Base-by-base conservation (phyloP, 2,329 filamentous ascomycete species). In the Keithomyces neogunnii region DNA sequence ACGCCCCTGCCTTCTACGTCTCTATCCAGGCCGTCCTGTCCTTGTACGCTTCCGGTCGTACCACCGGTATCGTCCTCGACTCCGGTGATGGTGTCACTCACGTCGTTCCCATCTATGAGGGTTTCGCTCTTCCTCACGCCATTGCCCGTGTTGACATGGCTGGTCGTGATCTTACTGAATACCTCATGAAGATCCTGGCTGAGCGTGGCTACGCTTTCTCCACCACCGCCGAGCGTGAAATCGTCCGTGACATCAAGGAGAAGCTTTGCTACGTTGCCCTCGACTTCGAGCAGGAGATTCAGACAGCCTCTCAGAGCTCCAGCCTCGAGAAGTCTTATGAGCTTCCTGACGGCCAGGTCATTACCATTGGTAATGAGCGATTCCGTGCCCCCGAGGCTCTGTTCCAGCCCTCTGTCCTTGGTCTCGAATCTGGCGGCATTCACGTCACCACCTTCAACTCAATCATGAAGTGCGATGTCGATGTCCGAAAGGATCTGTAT, bases 401-500 rank as follows among this genome's bases (percentile, higher is more conserved):
- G 68, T 99, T 99, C 91, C 89, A 96, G 83, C 93, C 93, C 71
- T 93, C 88, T 62, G 92, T 97, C 65, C 81, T 99, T 66, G 93
- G 93, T 86, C 91, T 96, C 69, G 93, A 99, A 80, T 90, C 85
- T 75, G 92, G 92, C 71, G 93, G 93, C 78, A 97, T 99, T 78
- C 93, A 97, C 81, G 91, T 96, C 72, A 97, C 92, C 73, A 97
- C 93, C 67, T 97, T 96, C 89, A 97, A 97, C 88, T 97, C 93
- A 69, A 96, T 99, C 86, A 97, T 97, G 90, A 99, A 99, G 88
- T 97, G 93, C 77, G 93, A 99, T 77, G 91, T 99, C 75, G 93
- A 99, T 75, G 93, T 99, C 77, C 89, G 93, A 82, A 97, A 97
- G 86, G 93, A 97, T 76, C 86, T 99, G 64, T 99, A 99, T 78